phyloP scores from a whole-genome alignment of 345 rosid genomes.

The Rhodomyrtus tomentosa region DNA sequence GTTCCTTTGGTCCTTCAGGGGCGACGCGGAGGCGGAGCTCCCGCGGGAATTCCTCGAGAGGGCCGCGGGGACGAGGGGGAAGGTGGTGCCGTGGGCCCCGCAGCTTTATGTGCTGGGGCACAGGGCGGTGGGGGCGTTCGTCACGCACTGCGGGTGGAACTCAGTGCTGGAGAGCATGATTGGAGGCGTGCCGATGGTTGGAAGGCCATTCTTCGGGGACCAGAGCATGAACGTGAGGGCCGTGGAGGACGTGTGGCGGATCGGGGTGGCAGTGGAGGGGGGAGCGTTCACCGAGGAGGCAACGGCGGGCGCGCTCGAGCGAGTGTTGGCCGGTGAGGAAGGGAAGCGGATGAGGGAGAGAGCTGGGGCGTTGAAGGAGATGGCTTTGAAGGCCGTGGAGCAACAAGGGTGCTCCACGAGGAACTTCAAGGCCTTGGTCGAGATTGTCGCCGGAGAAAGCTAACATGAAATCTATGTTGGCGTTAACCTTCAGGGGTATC shows the following conservation, averaged over 20 bases:
- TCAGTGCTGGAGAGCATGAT: conserved; percentile 33
- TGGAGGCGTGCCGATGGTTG: conserved; percentile 41
- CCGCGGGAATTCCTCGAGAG: conserved; percentile 24
- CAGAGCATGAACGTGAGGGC: conserved; percentile 22
- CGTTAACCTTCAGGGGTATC: not conserved
- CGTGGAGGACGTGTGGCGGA: conserved; percentile 28
- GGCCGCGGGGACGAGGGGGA: conserved; percentile 13
- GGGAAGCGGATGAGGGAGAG: conserved; percentile 30
- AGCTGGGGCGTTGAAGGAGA: conserved; percentile 1
- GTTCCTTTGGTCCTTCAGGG: conserved; percentile 61
- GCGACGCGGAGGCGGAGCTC: conserved; percentile 5
- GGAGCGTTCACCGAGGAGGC: conserved; percentile 23
- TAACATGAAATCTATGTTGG: not conserved
- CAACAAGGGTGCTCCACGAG: conserved; percentile 22
- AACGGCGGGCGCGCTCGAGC: conserved; percentile 9
- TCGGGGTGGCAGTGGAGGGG: conserved; percentile 34
- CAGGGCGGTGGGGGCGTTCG: conserved; percentile 35
- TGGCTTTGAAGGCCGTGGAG: conserved; percentile 20
- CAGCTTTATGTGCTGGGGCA: conserved; percentile 36
- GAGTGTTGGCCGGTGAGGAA: conserved; percentile 12
- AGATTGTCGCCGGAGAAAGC: conserved; percentile 3
- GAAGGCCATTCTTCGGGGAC: conserved; percentile 42
- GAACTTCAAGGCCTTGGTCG: conserved; percentile 22
- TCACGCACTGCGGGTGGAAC: conserved; percentile 62
- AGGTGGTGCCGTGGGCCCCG: conserved; percentile 54